Evolutionary conservation across 2,329 filamentous ascomycete species (phyloP).

Genomic region (Arachnomyces sp.): DNA sequence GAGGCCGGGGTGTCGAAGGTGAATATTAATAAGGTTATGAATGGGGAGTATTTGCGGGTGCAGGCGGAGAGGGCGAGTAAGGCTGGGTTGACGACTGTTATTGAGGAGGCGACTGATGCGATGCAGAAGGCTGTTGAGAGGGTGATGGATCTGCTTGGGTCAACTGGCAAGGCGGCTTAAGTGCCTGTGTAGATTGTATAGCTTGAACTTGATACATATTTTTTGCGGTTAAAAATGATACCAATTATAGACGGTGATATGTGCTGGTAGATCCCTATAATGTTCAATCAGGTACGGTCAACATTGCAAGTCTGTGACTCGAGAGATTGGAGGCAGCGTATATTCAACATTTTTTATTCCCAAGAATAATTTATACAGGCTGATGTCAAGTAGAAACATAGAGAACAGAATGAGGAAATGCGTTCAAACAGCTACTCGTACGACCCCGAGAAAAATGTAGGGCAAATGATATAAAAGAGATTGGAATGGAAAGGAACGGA

Average conservation of each 20-base stretch:
- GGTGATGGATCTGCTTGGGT: slow-evolving; percentile 46
- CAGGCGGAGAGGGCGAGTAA: slow-evolving; percentile 43
- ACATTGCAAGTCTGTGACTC: no score
- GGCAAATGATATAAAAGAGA: slow-evolving; percentile 8
- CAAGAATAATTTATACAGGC: no score
- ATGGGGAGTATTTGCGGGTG: slow-evolving; percentile 41
- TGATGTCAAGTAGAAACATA: slow-evolving; percentile 1
- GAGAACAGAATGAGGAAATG: background rate
- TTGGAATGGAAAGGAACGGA: slow-evolving; percentile 9
- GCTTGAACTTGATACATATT: no score
- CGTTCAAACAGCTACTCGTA: background rate
- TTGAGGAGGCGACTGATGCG: slow-evolving; percentile 46
- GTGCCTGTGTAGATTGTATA: no score
- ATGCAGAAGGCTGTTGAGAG: slow-evolving; percentile 50
- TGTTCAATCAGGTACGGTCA: no score
- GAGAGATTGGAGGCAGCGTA: no score
- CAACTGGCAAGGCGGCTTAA: slow-evolving; percentile 26
- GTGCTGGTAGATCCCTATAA: no score
- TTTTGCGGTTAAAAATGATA: no score
- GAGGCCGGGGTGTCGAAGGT: slow-evolving; percentile 47
- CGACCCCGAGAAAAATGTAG: slow-evolving; percentile 6
- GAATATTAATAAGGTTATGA: slow-evolving; percentile 54
- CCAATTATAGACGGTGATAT: no score
- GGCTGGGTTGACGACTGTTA: slow-evolving; percentile 44
- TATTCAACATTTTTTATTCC: no score